Evolutionary conservation across 2,329 filamentous ascomycete genomes (phyloP).

Genomic region (Diaporthe ampelina): DNA sequence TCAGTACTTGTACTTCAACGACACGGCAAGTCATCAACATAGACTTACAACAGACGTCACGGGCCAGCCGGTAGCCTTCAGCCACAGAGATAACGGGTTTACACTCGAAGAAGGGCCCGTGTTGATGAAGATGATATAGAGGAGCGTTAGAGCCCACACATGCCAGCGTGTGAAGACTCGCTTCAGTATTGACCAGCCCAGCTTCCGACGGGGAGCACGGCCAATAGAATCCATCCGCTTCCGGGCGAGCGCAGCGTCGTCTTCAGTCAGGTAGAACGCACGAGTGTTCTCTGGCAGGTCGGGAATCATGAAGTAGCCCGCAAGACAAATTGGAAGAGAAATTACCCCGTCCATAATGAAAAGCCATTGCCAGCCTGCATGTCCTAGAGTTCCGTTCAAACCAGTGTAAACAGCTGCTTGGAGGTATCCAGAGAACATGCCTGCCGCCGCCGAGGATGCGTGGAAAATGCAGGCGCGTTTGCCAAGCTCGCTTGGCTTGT

Average conservation of each 20-base stretch:
- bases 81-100: conserved; percentile 55
- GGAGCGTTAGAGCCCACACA: conserved; percentile 52
- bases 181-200: conserved; percentile 46
- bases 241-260: conserved; percentile 49
- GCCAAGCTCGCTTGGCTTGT: conserved; percentile 57
- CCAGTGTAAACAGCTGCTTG: conserved; percentile 57
- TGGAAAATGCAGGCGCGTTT: conserved; percentile 60
- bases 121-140: conserved; percentile 57
- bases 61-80: conserved; percentile 58
- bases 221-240: conserved; percentile 50
- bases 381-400: conserved; percentile 54
- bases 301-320: conserved; percentile 52
- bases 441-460: conserved; percentile 52
- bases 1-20: not conserved
- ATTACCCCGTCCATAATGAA: conserved; percentile 61
- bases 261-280: conserved; percentile 46
- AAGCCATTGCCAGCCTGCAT: conserved; percentile 61
- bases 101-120: conserved; percentile 51
- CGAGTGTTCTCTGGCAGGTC: conserved; percentile 49
- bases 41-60: conserved; percentile 60
- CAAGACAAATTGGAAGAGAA: conserved; percentile 49
- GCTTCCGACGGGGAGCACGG: conserved; percentile 49
- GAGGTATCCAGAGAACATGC: conserved; percentile 59
- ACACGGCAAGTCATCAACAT: not conserved
- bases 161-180: conserved; percentile 50